phyloP scores from a whole-genome alignment of 345 rosid species.

The Turritis glabra region DNA sequence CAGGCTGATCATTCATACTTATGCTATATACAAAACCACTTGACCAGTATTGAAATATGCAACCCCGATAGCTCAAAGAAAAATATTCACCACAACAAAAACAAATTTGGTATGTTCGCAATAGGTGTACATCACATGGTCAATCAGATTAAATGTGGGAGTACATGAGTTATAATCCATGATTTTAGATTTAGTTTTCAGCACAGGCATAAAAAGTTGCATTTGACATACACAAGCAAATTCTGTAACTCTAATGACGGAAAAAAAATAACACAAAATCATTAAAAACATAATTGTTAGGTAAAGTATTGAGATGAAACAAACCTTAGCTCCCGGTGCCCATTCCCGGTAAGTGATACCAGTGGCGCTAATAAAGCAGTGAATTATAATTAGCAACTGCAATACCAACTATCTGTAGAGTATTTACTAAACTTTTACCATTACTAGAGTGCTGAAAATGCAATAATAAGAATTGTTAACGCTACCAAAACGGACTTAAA shows the following conservation, averaged over 20 bases:
- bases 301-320: slow-evolving; percentile 35
- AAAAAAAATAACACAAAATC: background rate
- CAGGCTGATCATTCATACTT: slow-evolving; percentile 14
- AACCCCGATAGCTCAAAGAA: slow-evolving; percentile 9
- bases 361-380: slow-evolving; percentile 61
- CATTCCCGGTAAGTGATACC: slow-evolving; percentile 95
- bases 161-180: background rate
- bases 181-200: background rate
- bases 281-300: background rate
- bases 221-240: background rate
- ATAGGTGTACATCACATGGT: slow-evolving; percentile 20
- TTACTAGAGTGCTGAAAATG: background rate
- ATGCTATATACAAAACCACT: slow-evolving; percentile 15
- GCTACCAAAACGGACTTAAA: background rate
- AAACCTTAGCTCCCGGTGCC: slow-evolving; percentile 99
- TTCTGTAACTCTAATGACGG: slow-evolving; percentile 1
- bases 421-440: slow-evolving; percentile 19
- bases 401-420: slow-evolving; percentile 29
- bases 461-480: background rate
- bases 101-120: background rate
- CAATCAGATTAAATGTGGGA: slow-evolving; percentile 7
- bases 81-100: background rate
- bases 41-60: slow-evolving; percentile 12
- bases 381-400: slow-evolving; percentile 44
- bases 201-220: background rate